Conservation (phyloP, 805 yeast genomes). For the Pichia phayaonensis region DNA sequence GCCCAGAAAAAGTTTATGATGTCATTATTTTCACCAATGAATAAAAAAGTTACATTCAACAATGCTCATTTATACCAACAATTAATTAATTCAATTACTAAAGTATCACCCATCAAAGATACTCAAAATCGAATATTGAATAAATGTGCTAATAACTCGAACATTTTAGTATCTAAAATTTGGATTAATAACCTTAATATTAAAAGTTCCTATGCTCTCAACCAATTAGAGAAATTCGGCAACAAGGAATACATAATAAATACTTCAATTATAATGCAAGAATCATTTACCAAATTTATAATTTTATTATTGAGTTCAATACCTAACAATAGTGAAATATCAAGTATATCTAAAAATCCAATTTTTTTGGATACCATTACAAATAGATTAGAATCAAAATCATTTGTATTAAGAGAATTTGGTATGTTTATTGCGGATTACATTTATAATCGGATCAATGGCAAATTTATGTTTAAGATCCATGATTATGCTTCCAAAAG, state of each 20-base stretch:
- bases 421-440: conserved; percentile 55
- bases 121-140: background rate
- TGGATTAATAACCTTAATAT: conserved; percentile 2
- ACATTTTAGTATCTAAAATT: background rate
- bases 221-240: conserved; percentile 16
- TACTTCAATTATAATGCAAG: conserved; percentile 39
- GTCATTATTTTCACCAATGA: background rate
- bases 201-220: background rate
- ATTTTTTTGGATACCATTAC: conserved; percentile 46
- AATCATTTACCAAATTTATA: conserved; percentile 39
- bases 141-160: conserved; percentile 1
- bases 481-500: conserved; percentile 18
- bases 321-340: conserved; percentile 16
- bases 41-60: background rate
- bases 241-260: conserved; percentile 18
- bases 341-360: conserved; percentile 28
- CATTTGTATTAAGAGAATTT: conserved; percentile 37
- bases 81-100: background rate
- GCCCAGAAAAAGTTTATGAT: background rate
- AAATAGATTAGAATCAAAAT: conserved; percentile 43
- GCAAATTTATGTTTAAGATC: conserved; percentile 26
- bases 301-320: conserved; percentile 29
- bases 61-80: background rate
- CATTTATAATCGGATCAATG: conserved; percentile 29
- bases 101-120: background rate